Conservation (phyloP, 495 filamentous ascomycete genomes). For the Podospora pseudoanserina region DNA sequence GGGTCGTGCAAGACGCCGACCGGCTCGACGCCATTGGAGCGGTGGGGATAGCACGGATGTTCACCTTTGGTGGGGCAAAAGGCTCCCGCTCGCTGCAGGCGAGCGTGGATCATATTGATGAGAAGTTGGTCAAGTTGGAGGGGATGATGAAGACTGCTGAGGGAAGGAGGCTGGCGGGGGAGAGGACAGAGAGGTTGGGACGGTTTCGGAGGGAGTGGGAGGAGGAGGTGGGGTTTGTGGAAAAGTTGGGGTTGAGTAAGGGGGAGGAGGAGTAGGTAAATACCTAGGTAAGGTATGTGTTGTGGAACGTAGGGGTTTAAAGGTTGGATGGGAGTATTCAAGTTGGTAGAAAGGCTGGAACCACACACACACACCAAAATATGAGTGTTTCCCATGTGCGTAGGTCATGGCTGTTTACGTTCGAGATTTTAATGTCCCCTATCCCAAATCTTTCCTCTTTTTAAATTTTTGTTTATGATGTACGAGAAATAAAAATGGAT, state of each 20-base stretch:
- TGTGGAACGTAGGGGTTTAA: too few relatives aligned
- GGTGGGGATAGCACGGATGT: slow-evolving; percentile 72
- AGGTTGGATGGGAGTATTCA: too few relatives aligned
- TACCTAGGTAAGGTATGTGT: background rate
- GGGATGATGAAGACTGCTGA: slow-evolving; percentile 80
- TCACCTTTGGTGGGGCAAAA: slow-evolving; percentile 71
- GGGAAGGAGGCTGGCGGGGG: slow-evolving; percentile 62
- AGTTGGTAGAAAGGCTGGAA: too few relatives aligned
- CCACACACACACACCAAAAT: too few relatives aligned
- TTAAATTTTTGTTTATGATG: too few relatives aligned
- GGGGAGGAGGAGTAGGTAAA: background rate
- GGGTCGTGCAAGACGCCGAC: slow-evolving; percentile 85
- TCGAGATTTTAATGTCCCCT: too few relatives aligned
- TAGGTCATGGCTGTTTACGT: too few relatives aligned
- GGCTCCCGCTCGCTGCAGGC: slow-evolving; percentile 51
- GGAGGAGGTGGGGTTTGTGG: slow-evolving; percentile 50
- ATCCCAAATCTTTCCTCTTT: too few relatives aligned
- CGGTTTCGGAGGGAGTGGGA: slow-evolving; percentile 69
- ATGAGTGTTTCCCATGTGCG: too few relatives aligned
- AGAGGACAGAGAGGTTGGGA: slow-evolving; percentile 59
- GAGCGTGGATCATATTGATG: slow-evolving; percentile 70
- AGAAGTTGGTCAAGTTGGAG: slow-evolving; percentile 71
- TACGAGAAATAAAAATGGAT: too few relatives aligned
- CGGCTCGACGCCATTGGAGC: slow-evolving; percentile 85
- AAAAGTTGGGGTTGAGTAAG: slow-evolving; percentile 9